Evolutionary conservation across 1,284 basidiomycete genomes (phyloP).

Genomic region (Xerocomus minutiporus): DNA sequence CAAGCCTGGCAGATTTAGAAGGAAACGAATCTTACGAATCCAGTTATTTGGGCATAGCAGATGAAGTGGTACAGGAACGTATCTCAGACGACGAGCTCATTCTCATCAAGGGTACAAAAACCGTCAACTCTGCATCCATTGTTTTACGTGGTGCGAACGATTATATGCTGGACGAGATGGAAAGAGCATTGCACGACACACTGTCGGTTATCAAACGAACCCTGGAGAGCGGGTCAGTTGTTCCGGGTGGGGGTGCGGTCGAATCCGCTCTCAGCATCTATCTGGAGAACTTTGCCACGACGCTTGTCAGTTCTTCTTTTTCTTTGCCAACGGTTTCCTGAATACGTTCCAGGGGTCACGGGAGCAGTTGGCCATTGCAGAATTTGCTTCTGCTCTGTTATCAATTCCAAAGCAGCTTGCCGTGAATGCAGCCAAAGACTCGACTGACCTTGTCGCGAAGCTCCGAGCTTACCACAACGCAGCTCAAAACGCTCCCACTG

Average conservation of each 20-base stretch:
- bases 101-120: slow-evolving; percentile 95
- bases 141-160: slow-evolving; percentile 97
- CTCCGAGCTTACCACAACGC: slow-evolving; percentile 96
- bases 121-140: slow-evolving; percentile 91
- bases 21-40: slow-evolving; percentile 98
- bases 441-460: slow-evolving; percentile 96
- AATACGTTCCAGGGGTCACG: slow-evolving; percentile 73
- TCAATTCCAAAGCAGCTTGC: slow-evolving; percentile 97
- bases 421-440: slow-evolving; percentile 98
- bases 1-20: slow-evolving; percentile 92
- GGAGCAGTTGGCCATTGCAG: slow-evolving; percentile 98
- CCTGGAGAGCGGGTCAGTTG: slow-evolving; percentile 91
- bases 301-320: slow-evolving; percentile 58
- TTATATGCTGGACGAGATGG: slow-evolving; percentile 99
- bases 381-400: slow-evolving; percentile 91
- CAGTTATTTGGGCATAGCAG: slow-evolving; percentile 84
- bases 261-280: slow-evolving; percentile 97
- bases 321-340: slow-evolving; percentile 3
- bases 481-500: slow-evolving; percentile 85
- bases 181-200: slow-evolving; percentile 92
- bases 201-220: slow-evolving; percentile 96
- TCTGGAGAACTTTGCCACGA: slow-evolving; percentile 98
- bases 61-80: slow-evolving; percentile 95
- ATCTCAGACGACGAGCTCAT: slow-evolving; percentile 99
- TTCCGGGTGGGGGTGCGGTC: slow-evolving; percentile 96